A percentile compares a stretch with the other conserved stretches of the same genome.
These are phyloP conservation scores for Podaxis mareebaensis DNA, from an alignment of 768 basidiomycete species.

Conservation along the genomic window DNA sequence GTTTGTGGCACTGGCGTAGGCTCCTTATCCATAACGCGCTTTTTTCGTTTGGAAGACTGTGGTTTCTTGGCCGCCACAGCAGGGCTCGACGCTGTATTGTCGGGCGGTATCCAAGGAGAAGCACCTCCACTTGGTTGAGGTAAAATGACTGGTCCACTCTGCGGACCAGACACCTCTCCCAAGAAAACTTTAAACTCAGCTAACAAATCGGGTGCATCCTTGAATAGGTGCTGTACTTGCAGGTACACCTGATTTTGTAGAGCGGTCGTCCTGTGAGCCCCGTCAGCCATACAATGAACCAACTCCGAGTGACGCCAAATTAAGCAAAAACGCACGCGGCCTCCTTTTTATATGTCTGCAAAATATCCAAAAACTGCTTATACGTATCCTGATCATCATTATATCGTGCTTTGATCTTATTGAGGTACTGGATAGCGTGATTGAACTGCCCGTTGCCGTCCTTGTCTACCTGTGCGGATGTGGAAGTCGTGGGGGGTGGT, in stretches of 20 bases:
- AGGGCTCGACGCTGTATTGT: constrained; percentile 10
- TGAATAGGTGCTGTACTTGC: constrained; percentile 80
- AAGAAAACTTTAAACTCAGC: constrained; percentile 83
- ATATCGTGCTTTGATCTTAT: constrained; percentile 96
- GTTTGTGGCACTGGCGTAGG: constrained; percentile 55
- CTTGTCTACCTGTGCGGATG: constrained; percentile 37
- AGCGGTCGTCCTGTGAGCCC: constrained; percentile 10
- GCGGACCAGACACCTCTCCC: constrained; percentile 55
- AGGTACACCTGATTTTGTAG: constrained; percentile 71
- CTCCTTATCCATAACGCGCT: constrained; percentile 68
- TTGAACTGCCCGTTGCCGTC: constrained; percentile 71
- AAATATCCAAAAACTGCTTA: constrained; percentile 85
- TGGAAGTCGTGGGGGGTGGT: constrained; percentile 28
- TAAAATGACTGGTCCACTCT: constrained; percentile 46
- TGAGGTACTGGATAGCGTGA: constrained; percentile 95
- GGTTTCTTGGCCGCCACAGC: constrained; percentile 40
- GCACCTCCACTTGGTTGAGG: constrained; percentile 45
- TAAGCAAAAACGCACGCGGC: constrained; percentile 59
- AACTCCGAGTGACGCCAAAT: constrained; percentile 12
- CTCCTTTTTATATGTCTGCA: constrained; percentile 88
- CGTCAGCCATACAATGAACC: not conserved
- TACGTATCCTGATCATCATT: constrained; percentile 88
- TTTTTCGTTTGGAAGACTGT: constrained; percentile 53
- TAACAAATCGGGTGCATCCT: constrained; percentile 77
- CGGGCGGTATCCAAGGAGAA: constrained; percentile 12